Conservation (phyloP, 2,329 filamentous ascomycete species). For the Exophiala oligosperma region DNA sequence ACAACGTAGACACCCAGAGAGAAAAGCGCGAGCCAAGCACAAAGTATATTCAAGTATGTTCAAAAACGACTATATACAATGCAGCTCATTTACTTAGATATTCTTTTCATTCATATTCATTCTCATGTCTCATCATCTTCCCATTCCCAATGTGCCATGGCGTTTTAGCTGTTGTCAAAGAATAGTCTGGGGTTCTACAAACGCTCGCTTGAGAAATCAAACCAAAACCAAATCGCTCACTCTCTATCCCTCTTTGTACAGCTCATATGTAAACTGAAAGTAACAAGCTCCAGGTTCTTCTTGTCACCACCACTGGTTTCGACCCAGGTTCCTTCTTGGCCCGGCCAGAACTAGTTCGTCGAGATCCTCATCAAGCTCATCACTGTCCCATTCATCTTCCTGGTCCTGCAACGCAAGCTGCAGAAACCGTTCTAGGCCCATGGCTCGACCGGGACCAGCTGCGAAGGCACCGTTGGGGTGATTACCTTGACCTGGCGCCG, state of each 20-base stretch:
- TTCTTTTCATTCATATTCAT: too few species aligned
- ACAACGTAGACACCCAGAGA: too few species aligned
- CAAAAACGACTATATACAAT: too few species aligned
- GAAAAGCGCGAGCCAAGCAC: too few species aligned
- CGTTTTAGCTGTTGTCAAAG: too few species aligned
- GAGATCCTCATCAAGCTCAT: conserved; percentile 51
- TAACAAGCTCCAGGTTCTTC: background rate
- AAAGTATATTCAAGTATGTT: too few species aligned
- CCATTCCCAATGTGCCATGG: too few species aligned
- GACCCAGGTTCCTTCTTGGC: background rate
- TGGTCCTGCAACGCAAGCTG: conserved; percentile 53
- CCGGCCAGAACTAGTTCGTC: background rate
- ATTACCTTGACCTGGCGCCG: conserved; percentile 28
- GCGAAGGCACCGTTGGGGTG: conserved; percentile 9
- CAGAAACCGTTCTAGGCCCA: conserved; percentile 53
- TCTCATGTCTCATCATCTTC: too few species aligned
- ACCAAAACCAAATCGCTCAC: too few species aligned
- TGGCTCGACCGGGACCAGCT: conserved; percentile 18
- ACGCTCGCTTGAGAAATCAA: too few species aligned
- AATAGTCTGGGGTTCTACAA: too few species aligned
- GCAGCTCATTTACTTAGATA: too few species aligned
- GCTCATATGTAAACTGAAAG: background rate
- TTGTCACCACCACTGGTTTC: background rate
- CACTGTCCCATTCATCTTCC: conserved; percentile 61
- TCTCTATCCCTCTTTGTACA: background rate